Evolutionary conservation across 164 flowering plant species (phyloP).

Genomic region (Warburgia ugandensis): DNA sequence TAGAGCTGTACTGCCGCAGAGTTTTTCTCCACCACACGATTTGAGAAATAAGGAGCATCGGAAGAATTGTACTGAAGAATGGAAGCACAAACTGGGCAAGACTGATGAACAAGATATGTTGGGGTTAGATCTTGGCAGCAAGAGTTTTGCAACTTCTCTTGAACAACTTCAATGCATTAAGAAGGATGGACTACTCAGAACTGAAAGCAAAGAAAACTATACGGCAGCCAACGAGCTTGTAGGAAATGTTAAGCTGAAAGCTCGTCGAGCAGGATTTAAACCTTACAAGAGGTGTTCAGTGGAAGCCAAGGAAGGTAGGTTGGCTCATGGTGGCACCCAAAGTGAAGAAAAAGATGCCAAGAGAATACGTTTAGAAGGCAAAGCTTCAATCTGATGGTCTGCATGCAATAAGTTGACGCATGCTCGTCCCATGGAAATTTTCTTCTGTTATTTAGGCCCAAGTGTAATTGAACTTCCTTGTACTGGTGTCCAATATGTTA

Average conservation of each 20-base stretch:
- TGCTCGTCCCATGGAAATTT: slow-evolving; percentile 20
- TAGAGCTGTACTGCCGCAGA: slow-evolving; percentile 75
- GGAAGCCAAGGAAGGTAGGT: slow-evolving; percentile 58
- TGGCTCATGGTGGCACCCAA: slow-evolving; percentile 28
- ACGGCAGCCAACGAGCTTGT: slow-evolving; percentile 27
- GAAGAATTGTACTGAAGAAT: slow-evolving; percentile 13
- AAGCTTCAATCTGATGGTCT: slow-evolving; percentile 43
- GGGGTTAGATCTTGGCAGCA: slow-evolving; percentile 38
- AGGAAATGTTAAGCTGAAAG: slow-evolving; percentile 46
- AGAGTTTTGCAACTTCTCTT: slow-evolving; percentile 17
- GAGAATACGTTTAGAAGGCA: slow-evolving; percentile 66
- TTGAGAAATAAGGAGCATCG: slow-evolving; percentile 21
- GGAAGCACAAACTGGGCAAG: slow-evolving; percentile 14
- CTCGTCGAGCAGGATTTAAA: slow-evolving; percentile 70
- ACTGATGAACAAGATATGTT: slow-evolving; percentile 18
- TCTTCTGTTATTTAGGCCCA: slow-evolving; percentile 11
- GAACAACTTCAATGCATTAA: slow-evolving; percentile 18
- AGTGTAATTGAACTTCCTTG: slow-evolving; percentile 36
- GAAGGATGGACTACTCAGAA: slow-evolving; percentile 10
- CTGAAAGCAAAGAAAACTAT: slow-evolving; percentile 19
- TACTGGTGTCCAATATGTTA: slow-evolving; percentile 22
- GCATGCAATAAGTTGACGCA: slow-evolving; percentile 22
- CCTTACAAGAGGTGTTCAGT: slow-evolving; percentile 91
- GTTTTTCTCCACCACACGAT: slow-evolving; percentile 65
- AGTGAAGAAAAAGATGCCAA: slow-evolving; percentile 58